Evolutionary conservation across 345 rosid genomes (phyloP).

Genomic region (Rhodamnia rubescens): DNA sequence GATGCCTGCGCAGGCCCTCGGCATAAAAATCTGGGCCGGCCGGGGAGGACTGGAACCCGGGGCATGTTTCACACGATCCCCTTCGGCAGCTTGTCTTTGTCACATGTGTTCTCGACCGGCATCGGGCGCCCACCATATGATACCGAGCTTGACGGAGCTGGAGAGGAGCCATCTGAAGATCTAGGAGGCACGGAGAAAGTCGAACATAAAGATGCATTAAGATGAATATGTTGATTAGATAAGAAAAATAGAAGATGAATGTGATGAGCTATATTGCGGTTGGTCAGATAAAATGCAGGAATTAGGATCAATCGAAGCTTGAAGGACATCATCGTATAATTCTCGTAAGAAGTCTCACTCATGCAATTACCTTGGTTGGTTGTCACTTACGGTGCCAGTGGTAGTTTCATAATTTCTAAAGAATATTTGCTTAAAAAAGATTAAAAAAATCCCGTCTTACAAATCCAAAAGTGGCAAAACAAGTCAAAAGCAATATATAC

Average conservation of each 20-base stretch:
- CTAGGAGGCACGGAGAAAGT: background rate
- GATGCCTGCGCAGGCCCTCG: background rate
- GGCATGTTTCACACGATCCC: background rate
- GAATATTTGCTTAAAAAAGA: constrained; percentile 51
- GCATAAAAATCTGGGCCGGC: background rate
- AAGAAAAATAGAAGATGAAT: too few species aligned
- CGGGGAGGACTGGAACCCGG: background rate
- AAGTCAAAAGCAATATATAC: background rate
- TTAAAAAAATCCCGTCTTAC: constrained; percentile 90
- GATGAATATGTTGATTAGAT: background rate
- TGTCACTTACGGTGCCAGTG: too few species aligned
- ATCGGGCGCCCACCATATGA: too few species aligned
- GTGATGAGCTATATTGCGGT: too few species aligned
- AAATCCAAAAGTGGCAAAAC: constrained; percentile 11
- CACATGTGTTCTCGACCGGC: background rate
- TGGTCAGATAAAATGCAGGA: too few species aligned
- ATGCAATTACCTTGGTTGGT: too few species aligned
- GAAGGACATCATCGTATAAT: too few species aligned
- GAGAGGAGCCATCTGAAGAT: background rate
- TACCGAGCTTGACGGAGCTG: background rate
- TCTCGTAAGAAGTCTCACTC: too few species aligned
- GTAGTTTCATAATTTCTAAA: too few species aligned
- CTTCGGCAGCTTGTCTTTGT: background rate
- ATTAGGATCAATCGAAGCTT: too few species aligned
- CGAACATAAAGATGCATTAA: background rate